Conservation (phyloP, 1,139 yeast genomes). For the Blastobotrys persicus region DNA sequence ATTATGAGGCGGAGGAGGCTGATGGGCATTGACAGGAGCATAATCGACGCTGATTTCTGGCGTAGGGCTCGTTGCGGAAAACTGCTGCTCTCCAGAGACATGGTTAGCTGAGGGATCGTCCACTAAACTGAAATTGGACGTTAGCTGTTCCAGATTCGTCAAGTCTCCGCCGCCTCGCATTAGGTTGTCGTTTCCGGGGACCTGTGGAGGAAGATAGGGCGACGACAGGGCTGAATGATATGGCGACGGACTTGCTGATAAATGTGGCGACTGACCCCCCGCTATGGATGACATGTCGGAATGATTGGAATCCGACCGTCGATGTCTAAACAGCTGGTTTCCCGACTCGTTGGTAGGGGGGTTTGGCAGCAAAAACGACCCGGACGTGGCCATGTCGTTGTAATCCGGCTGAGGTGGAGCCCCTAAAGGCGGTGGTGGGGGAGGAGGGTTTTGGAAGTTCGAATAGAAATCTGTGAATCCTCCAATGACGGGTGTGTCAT, state of each 20-base stretch:
- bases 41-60: constrained; percentile 19
- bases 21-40: constrained; percentile 7
- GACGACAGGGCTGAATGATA: constrained; percentile 22
- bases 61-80: constrained; percentile 9
- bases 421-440: background rate
- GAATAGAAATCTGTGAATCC: background rate
- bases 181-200: constrained; percentile 9
- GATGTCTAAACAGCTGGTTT: constrained; percentile 11
- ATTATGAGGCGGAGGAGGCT: background rate
- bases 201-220: constrained; percentile 21
- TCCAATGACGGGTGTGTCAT: background rate
- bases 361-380: constrained; percentile 16
- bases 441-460: background rate
- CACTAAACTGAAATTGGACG: constrained; percentile 24
- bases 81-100: constrained; percentile 6
- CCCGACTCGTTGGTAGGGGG: background rate
- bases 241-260: constrained; percentile 23
- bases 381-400: constrained; percentile 4
- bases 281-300: constrained; percentile 23
- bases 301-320: constrained; percentile 19
- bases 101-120: constrained; percentile 17
- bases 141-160: constrained; percentile 22
- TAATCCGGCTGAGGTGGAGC: background rate
- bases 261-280: constrained; percentile 12
- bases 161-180: constrained; percentile 16